Evolutionary conservation across 176 grass and related monocot species (phyloP), one percentile per base, ranked within the genome.

Genomic region (Lolium perenne): DNA sequence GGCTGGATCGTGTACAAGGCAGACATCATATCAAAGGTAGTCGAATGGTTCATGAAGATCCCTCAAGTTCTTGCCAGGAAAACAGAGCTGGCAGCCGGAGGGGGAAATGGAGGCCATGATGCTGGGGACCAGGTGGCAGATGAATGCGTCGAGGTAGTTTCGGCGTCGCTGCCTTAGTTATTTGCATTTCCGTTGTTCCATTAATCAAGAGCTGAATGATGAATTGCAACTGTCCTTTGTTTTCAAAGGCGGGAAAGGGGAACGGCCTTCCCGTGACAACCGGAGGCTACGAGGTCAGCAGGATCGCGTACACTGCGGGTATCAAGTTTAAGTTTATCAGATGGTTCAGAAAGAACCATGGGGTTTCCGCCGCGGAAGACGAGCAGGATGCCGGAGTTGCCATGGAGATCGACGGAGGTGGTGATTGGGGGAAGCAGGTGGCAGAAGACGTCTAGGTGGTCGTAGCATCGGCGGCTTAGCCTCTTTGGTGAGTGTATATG

Each of bases 401-500:
- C 65, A 68, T 9, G 6, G 16, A 68, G 32, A 17, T 18, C 65
- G 0, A 40, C 7, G 17, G 16, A 40, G 65, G 13, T 7, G 56
- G 18, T 17, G 56, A 9, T n/a, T 20, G 2, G 0, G 18, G 56
- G 56, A 6, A 58, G 17, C 18, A 20, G 18, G 18, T 58, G 56
- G 14, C 6, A n/a, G 56, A 58, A 58, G 18, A 58, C 1, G 18
- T 61, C 26, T 80, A 97, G 95, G 77, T 97, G 70, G 89, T 97
- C 11, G 82, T 97, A 75, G 93, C 93, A 51, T 65, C 93, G 91
- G 10, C 89, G 92, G 93, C 91, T 97, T 87, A 91, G 50, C 50
- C 50, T 53, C 12, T 53, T 53, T 12, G 50, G 12, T 53, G 50
- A 1, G 15, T 53, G 48, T 10, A 3, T 50, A 29, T 29, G 26